A percentile compares a stretch with the other conserved stretches of the same genome.
Conservation (phyloP, 306 rosid species). For the Betula pendula region DNA sequence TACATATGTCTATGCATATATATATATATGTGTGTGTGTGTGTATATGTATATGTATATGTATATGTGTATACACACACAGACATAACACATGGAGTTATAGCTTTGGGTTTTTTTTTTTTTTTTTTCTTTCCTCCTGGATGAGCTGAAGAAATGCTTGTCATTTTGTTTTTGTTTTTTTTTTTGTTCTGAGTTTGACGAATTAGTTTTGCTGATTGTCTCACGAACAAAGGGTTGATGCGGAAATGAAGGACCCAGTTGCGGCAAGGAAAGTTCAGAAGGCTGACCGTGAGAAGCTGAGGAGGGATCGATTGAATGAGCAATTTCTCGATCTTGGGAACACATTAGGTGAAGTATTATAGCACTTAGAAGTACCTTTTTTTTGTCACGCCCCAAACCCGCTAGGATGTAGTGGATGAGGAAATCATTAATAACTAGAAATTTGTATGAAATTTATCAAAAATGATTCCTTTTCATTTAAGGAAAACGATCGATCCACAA, state of each 20-base stretch:
- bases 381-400: background rate
- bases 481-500: background rate
- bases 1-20: too few species aligned
- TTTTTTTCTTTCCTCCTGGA: background rate
- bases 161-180: background rate
- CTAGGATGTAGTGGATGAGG: background rate
- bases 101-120: slow-evolving; percentile 3
- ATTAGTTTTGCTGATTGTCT: slow-evolving; percentile 13
- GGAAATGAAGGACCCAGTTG: slow-evolving; percentile 56
- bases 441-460: background rate
- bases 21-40: too few species aligned
- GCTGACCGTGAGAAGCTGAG: slow-evolving; percentile 94
- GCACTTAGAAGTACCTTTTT: background rate
- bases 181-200: background rate
- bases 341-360: slow-evolving; percentile 50
- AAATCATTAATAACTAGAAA: background rate
- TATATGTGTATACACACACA: too few species aligned
- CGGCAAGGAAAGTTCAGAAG: slow-evolving; percentile 72
- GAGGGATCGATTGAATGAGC: slow-evolving; percentile 81
- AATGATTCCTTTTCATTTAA: background rate
- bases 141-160: background rate
- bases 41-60: too few species aligned
- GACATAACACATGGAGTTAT: background rate
- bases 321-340: slow-evolving; percentile 69
- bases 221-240: slow-evolving; percentile 54